Evolutionary conservation across 1,284 basidiomycete genomes (phyloP), one percentile per base, ranked within the genome.

Genomic region (Naganishia cerealis): DNA sequence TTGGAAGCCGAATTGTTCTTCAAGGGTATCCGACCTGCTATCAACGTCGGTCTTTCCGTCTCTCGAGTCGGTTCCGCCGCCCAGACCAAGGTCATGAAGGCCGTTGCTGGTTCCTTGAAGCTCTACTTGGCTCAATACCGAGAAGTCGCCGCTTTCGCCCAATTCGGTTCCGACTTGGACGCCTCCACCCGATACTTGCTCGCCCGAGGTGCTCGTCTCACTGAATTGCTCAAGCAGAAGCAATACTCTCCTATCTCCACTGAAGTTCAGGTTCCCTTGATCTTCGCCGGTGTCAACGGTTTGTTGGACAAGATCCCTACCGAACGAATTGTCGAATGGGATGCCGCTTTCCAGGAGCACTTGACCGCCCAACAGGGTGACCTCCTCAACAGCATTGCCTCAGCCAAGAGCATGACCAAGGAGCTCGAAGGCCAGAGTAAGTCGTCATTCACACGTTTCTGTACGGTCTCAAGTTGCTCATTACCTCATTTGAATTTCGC

Each of bases 1-100:
- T 90, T 96, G 89, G 94, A 97, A 83, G 93, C 94, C 78, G 94
- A 97, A 82, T 89, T 95, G 79, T 95, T 96, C 92, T 96, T 96
- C 93, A 93, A 94, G 86, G 94, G 94, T 90, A 90, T 97, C 77
- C 91, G 94, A 81, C 94, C 94, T 72, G 95, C 95, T 76, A 97
- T 98, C 83, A 98, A 98, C 86, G 95, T 99, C 86, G 95, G 95
- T 95, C 91, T 99, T 72, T 99, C 95, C 72, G 95, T 99, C 76
- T 99, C 95, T 73, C 95, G 95, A 88, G 95, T 99, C 85, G 95
- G 95, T 81, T 98, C 95, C 65, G 94, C 95, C 79, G 95, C 95
- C 79, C 95, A 99, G 86, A 97, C 94, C 79, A 93, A 95, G 86
- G 92, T 96, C 84, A 96, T 97, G 94, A 99, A 98, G 90, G 92